A percentile compares a stretch with the other conserved stretches of the same genome.
phyloP scores from a whole-genome alignment of 1,284 basidiomycete genomes.

The Golubevia sp. region DNA sequence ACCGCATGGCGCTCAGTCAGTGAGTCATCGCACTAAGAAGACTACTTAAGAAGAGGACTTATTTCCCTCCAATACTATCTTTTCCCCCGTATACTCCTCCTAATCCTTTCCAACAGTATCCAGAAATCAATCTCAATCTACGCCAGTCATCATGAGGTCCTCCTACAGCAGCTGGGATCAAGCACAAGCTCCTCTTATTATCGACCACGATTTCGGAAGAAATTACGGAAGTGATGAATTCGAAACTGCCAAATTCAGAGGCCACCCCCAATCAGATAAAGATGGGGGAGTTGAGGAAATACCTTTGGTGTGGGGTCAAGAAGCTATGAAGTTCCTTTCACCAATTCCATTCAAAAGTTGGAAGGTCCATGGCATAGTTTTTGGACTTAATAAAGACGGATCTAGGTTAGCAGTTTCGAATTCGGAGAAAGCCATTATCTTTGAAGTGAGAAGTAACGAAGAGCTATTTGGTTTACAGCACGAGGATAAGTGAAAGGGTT shows the following conservation, averaged over 20 bases:
- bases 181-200: not conserved
- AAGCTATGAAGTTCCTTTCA: not conserved
- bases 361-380: not conserved
- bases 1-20: no score
- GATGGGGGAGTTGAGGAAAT: not conserved
- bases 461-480: not conserved
- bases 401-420: not conserved
- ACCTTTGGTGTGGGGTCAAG: not conserved
- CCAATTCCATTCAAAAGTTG: not conserved
- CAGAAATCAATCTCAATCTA: no score
- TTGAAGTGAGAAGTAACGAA: not conserved
- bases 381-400: not conserved
- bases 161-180: not conserved
- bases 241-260: not conserved
- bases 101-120: no score
- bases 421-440: not conserved
- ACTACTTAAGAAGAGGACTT: no score
- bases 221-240: not conserved
- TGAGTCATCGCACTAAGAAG: no score
- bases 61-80: no score
- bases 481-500: not conserved
- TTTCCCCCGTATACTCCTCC: no score
- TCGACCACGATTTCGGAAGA: not conserved
- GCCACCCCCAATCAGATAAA: not conserved
- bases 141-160: no score